Evolutionary conservation across 2,329 filamentous ascomycete species (phyloP).

Genomic region (Pseudodiploospora longispora): DNA sequence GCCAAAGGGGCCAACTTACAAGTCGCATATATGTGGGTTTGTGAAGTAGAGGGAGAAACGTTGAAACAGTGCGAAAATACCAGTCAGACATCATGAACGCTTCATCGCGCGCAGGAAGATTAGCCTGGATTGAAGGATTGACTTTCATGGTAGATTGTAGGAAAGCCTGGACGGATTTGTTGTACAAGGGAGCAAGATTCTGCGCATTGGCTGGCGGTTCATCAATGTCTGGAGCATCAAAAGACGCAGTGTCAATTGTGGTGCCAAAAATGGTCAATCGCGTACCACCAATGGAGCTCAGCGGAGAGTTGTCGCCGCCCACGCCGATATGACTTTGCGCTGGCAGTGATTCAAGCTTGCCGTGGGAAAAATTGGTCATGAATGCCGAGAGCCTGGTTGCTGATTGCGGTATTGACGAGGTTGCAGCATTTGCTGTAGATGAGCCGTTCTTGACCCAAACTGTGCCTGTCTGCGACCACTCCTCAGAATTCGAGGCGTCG

Average conservation of each 20-base stretch:
- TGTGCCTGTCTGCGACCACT: conserved; percentile 25
- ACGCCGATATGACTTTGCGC: conserved; percentile 61
- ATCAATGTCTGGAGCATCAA: conserved; percentile 58
- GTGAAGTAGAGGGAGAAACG: conserved; percentile 70
- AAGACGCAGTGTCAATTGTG: conserved; percentile 69
- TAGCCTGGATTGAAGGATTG: conserved; percentile 47
- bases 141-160: conserved; percentile 56
- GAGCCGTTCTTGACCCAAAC: conserved; percentile 27
- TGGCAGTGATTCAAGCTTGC: conserved; percentile 32
- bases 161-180: conserved; percentile 66
- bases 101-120: conserved; percentile 55
- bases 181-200: conserved; percentile 44
- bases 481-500: conserved; percentile 15
- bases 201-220: conserved; percentile 37
- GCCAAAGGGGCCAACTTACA: conserved; percentile 34
- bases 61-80: conserved; percentile 66
- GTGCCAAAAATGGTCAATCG: conserved; percentile 71
- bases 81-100: conserved; percentile 63
- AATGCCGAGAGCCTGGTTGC: neutral
- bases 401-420: conserved; percentile 10
- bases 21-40: conserved; percentile 63
- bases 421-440: neutral
- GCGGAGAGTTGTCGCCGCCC: conserved; percentile 51
- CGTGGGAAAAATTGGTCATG: conserved; percentile 19
- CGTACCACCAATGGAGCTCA: conserved; percentile 69